Evolutionary conservation across 2,329 filamentous ascomycete species (phyloP).

Genomic region (Juglanconis juglandina): DNA sequence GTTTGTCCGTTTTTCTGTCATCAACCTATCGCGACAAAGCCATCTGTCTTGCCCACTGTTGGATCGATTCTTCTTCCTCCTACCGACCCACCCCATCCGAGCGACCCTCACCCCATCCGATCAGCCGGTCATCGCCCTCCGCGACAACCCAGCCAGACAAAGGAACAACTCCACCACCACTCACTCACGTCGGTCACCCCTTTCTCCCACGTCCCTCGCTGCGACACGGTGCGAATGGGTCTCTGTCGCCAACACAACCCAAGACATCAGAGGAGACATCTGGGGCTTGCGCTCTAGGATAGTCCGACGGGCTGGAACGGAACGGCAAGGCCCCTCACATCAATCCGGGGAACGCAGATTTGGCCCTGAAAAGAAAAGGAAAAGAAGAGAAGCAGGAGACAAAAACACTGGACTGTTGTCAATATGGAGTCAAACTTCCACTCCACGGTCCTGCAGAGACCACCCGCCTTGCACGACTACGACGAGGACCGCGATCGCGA

Average conservation of each 20-base stretch:
- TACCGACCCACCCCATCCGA: no score
- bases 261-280: constrained; percentile 8
- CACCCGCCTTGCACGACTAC: constrained; percentile 35
- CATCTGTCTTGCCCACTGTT: no score
- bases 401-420: background rate
- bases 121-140: no score
- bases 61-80: no score
- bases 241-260: constrained; percentile 3
- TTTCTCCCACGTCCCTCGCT: background rate
- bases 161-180: background rate
- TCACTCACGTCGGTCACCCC: background rate
- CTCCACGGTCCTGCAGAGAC: constrained; percentile 48
- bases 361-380: background rate
- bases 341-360: no score
- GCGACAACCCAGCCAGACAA: background rate
- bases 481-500: constrained; percentile 31
- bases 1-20: background rate
- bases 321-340: background rate
- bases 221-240: constrained; percentile 15
- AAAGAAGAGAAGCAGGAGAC: background rate
- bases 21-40: background rate
- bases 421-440: constrained; percentile 47
- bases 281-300: constrained; percentile 9
- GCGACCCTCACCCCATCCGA: no score
- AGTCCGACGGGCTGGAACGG: background rate